A percentile compares a stretch with the other conserved stretches of the same genome.
Conservation (phyloP, 1,284 basidiomycete genomes). For the Rugosomyces carneus region DNA sequence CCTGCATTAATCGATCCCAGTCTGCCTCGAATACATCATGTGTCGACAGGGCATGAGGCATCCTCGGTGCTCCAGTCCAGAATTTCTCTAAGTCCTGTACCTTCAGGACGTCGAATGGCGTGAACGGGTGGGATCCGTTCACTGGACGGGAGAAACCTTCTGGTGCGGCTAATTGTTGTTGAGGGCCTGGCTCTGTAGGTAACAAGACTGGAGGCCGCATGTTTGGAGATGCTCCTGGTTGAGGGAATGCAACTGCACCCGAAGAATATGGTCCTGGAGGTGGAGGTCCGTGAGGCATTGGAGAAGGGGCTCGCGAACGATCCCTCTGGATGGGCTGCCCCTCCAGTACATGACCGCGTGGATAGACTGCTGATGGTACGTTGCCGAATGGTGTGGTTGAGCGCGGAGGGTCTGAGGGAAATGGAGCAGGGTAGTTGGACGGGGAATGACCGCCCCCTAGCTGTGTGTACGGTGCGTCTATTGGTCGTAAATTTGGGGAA, state of each 20-base stretch:
- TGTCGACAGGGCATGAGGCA: constrained; percentile 65
- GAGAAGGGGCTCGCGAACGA: constrained; percentile 26
- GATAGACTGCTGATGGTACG: constrained; percentile 32
- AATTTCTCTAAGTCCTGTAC: constrained; percentile 71
- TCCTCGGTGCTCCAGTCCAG: constrained; percentile 54
- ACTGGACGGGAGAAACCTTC: constrained; percentile 67
- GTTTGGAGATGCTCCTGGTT: constrained; percentile 26
- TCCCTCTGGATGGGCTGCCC: constrained; percentile 34
- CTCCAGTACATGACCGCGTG: constrained; percentile 48
- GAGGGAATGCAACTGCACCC: constrained; percentile 17
- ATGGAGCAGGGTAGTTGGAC: constrained; percentile 28
- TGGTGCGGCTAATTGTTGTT: constrained; percentile 49
- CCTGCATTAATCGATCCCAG: constrained; percentile 72
- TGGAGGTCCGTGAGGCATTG: constrained; percentile 18
- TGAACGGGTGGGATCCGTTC: constrained; percentile 60
- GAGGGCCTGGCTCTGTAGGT: constrained; percentile 22
- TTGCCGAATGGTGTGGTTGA: constrained; percentile 31
- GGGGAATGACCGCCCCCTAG: constrained; percentile 24
- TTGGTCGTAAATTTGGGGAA: constrained; percentile 24
- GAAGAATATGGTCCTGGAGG: constrained; percentile 14
- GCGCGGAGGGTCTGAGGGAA: constrained; percentile 25
- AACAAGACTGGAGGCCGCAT: constrained; percentile 13
- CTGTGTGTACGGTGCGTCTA: constrained; percentile 19
- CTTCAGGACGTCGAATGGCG: constrained; percentile 62
- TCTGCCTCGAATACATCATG: constrained; percentile 74